Evolutionary conservation across 2,329 filamentous ascomycete genomes (phyloP).

Genomic region (Proliferodiscus dingleyae): DNA sequence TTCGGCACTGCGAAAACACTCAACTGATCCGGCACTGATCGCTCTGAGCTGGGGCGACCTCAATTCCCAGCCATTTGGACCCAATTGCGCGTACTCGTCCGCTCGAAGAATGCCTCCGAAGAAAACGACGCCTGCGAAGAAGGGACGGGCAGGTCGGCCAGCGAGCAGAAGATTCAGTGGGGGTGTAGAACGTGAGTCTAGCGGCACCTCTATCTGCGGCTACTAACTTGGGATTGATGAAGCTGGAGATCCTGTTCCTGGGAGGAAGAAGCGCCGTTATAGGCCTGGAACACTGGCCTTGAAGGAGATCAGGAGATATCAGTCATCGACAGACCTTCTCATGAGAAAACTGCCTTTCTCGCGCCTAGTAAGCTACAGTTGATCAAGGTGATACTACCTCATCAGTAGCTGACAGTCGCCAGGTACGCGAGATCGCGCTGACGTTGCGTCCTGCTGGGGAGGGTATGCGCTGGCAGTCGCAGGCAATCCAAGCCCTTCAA

Average conservation of each 20-base stretch:
- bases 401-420: conserved; percentile 5
- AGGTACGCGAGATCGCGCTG: conserved; percentile 70
- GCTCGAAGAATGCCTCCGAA: conserved; percentile 8
- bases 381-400: background rate
- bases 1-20: background rate
- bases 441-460: conserved; percentile 56
- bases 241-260: conserved; percentile 72
- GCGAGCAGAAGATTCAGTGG: conserved; percentile 1
- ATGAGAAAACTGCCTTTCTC: conserved; percentile 77
- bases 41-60: background rate
- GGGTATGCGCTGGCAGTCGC: conserved; percentile 90
- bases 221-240: no score
- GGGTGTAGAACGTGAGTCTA: conserved; percentile 10
- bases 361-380: conserved; percentile 53
- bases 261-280: conserved; percentile 59
- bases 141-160: no score
- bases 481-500: conserved; percentile 87
- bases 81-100: background rate
- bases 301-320: conserved; percentile 86
- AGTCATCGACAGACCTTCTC: conserved; percentile 82
- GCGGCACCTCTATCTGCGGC: no score
- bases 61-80: no score
- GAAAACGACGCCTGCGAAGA: background rate
- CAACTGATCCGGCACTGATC: background rate
- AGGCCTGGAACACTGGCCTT: conserved; percentile 79